Percentiles rank a stretch among this genome's conserved stretches.
phyloP scores from a whole-genome alignment of 768 basidiomycete genomes.

The Suillus decipiens region DNA sequence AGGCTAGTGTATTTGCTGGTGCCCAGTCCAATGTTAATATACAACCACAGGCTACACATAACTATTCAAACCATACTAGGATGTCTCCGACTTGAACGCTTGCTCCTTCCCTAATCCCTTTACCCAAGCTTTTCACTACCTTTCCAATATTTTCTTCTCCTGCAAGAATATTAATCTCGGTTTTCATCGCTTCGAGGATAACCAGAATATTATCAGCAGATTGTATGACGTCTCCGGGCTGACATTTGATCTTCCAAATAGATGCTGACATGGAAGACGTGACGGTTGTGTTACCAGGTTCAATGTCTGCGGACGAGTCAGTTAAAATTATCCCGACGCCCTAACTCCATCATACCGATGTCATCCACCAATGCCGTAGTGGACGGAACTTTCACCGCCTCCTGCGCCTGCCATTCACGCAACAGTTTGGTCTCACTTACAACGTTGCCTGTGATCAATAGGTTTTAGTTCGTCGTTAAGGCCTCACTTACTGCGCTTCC shows the following conservation, averaged over 20 bases:
- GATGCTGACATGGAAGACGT: conserved; percentile 17
- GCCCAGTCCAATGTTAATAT: not conserved
- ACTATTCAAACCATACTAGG: conserved; percentile 36
- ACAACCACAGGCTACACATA: not conserved
- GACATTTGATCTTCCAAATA: conserved; percentile 49
- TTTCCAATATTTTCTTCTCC: conserved; percentile 48
- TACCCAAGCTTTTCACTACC: conserved; percentile 40
- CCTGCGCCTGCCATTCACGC: conserved; percentile 42
- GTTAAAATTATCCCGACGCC: not conserved
- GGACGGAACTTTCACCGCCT: conserved; percentile 15
- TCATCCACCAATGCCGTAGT: not conserved
- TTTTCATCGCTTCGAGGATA: conserved; percentile 69
- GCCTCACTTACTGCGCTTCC: conserved; percentile 39
- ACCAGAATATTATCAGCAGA: conserved; percentile 45
- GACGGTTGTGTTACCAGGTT: conserved; percentile 14
- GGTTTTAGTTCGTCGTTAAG: not conserved
- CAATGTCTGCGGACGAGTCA: conserved; percentile 8
- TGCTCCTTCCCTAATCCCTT: conserved; percentile 44
- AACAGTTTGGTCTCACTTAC: conserved; percentile 46
- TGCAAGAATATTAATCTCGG: conserved; percentile 51
- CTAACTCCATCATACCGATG: not conserved
- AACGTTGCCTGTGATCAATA: conserved; percentile 10
- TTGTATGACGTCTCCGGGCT: conserved; percentile 42
- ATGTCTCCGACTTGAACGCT: conserved; percentile 49
- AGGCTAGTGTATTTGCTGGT: not conserved